A percentile compares a stretch with the other conserved stretches of the same genome.
Evolutionary conservation across 768 basidiomycete species (phyloP).

Genomic region (Russula abietina): DNA sequence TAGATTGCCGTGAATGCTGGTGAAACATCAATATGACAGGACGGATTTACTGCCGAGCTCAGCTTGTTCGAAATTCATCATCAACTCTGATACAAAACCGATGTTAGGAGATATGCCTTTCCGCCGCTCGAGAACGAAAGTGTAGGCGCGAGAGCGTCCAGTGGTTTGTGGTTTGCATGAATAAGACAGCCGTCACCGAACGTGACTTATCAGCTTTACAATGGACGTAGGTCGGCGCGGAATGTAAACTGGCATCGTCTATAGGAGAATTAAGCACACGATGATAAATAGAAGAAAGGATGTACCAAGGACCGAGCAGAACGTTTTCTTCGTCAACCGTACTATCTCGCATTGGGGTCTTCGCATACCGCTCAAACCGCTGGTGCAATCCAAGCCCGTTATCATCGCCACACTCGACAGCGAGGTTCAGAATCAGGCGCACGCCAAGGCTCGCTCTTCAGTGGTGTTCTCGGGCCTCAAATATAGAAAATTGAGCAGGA

Average conservation of each 20-base stretch:
- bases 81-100: slow-evolving; percentile 94
- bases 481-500: slow-evolving; percentile 85
- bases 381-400: slow-evolving; percentile 60
- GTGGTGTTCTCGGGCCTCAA: slow-evolving; percentile 82
- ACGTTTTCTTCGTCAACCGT: slow-evolving; percentile 92
- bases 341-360: slow-evolving; percentile 93
- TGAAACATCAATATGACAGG: no score
- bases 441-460: slow-evolving; percentile 68
- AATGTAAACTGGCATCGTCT: slow-evolving; percentile 92
- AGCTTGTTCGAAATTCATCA: slow-evolving; percentile 93
- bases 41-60: slow-evolving; percentile 74
- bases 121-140: slow-evolving; percentile 86
- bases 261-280: neutral
- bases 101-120: slow-evolving; percentile 97
- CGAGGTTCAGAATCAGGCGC: slow-evolving; percentile 85
- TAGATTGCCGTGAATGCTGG: no score
- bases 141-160: slow-evolving; percentile 92
- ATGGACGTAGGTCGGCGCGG: slow-evolving; percentile 88
- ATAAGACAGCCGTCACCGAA: slow-evolving; percentile 96
- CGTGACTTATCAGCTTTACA: slow-evolving; percentile 96
- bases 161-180: slow-evolving; percentile 91
- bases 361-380: slow-evolving; percentile 76
- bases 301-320: slow-evolving; percentile 78
- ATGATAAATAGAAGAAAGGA: slow-evolving; percentile 16
- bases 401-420: slow-evolving; percentile 84